Conservation (phyloP, 1,284 basidiomycete genomes). For the Puccinia novopanici region DNA sequence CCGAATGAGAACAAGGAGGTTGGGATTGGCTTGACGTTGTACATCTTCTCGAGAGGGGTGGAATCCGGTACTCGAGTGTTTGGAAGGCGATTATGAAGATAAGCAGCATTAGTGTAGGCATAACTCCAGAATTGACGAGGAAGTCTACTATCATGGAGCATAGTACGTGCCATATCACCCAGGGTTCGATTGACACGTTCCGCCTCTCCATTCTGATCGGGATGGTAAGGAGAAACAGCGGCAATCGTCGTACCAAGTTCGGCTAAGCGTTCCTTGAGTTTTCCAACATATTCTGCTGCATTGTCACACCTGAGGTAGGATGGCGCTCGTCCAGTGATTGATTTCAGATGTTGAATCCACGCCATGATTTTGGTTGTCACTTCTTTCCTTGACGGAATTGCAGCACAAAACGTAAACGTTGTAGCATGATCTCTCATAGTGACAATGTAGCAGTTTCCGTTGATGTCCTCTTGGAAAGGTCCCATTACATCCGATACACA, state of each 20-base stretch:
- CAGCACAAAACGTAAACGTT: too few relatives aligned
- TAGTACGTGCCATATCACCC: conserved; percentile 1
- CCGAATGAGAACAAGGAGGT: not conserved
- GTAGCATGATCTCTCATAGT: not conserved
- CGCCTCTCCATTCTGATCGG: conserved; percentile 17
- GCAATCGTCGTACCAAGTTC: not conserved
- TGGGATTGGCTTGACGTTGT: not conserved
- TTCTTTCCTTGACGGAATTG: too few relatives aligned
- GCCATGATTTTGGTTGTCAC: not conserved
- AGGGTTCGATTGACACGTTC: not conserved
- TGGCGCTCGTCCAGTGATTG: not conserved
- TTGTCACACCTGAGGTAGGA: not conserved
- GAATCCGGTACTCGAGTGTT: not conserved
- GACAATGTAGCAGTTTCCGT: not conserved
- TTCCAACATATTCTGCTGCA: not conserved
- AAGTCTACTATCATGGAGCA: not conserved
- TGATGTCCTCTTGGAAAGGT: not conserved
- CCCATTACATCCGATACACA: not conserved
- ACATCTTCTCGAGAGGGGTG: not conserved
- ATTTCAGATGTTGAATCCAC: not conserved
- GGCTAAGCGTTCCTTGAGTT: not conserved
- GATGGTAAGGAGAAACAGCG: not conserved
- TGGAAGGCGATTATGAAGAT: not conserved
- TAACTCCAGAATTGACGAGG: not conserved
- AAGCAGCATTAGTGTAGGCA: not conserved